phyloP scores from a whole-genome alignment of 148 eudicot genomes.

The Persicaria maculosa region DNA sequence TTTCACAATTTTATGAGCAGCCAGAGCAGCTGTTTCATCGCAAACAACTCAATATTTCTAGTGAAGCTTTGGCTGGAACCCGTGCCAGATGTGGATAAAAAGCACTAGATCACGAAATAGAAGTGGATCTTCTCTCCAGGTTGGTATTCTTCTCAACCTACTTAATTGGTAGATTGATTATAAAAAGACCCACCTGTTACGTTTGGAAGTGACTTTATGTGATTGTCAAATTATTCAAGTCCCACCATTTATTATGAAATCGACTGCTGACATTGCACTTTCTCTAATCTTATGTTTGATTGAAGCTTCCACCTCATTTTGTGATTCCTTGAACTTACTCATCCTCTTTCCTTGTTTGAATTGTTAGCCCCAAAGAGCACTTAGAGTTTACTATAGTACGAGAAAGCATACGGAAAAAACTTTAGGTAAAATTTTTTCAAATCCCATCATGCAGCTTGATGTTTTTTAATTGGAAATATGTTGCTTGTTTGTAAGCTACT shows the following conservation, averaged over 20 bases:
- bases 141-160: slow-evolving; percentile 12
- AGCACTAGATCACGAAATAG: slow-evolving; percentile 63
- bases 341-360: slow-evolving; percentile 7
- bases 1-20: slow-evolving; percentile 22
- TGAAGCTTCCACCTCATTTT: background rate
- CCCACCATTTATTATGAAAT: too few relatives aligned
- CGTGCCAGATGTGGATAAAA: slow-evolving; percentile 72
- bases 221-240: background rate
- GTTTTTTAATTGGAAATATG: too few relatives aligned
- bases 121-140: slow-evolving; percentile 84
- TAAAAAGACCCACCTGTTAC: too few relatives aligned
- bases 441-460: background rate
- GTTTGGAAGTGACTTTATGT: too few relatives aligned
- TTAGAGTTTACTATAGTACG: slow-evolving; percentile 83
- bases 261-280: background rate
- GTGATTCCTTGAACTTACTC: background rate
- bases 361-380: slow-evolving; percentile 73
- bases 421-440: slow-evolving; percentile 52
- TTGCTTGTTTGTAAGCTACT: too few relatives aligned
- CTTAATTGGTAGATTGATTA: background rate
- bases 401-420: slow-evolving; percentile 73
- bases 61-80: slow-evolving; percentile 98
- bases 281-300: slow-evolving; percentile 4
- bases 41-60: slow-evolving; percentile 49
- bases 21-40: slow-evolving; percentile 94